Evolutionary conservation across 2,329 filamentous ascomycete genomes (phyloP).

Genomic region (Davidsoniella neocaledoniae): DNA sequence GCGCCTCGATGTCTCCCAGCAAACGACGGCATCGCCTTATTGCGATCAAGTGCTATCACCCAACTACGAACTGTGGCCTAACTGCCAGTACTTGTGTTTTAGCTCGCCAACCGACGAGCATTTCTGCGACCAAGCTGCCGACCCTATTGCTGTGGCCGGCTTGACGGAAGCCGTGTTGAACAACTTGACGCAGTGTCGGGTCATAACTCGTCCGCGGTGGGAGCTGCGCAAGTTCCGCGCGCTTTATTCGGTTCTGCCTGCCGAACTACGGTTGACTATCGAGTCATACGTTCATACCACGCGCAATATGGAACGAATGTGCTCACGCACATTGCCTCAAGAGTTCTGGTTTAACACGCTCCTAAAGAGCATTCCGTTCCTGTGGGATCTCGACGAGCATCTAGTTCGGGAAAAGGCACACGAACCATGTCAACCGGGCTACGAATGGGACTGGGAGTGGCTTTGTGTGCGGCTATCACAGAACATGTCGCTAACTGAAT

Average conservation of each 20-base stretch:
- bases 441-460: slow-evolving; percentile 11
- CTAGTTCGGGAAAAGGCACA: not conserved
- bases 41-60: slow-evolving; percentile 4
- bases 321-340: not conserved
- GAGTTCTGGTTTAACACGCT: not conserved
- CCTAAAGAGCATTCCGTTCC: not conserved
- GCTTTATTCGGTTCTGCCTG: not conserved
- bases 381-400: not conserved
- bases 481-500: not conserved
- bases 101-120: not conserved
- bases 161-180: slow-evolving; percentile 3
- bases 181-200: not conserved
- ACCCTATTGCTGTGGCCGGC: not conserved
- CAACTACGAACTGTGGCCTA: slow-evolving; percentile 6
- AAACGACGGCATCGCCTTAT: not conserved
- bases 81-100: slow-evolving; percentile 5
- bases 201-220: not conserved
- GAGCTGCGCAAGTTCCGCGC: not conserved
- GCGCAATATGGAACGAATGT: no score
- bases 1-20: slow-evolving; percentile 2
- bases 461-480: not conserved
- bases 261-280: not conserved
- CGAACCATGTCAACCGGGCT: not conserved
- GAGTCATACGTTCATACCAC: not conserved
- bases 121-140: not conserved